A percentile compares a stretch with the other conserved stretches of the same genome.
Conservation (phyloP, 257 asterid genomes). For the Primulina eburnea region DNA sequence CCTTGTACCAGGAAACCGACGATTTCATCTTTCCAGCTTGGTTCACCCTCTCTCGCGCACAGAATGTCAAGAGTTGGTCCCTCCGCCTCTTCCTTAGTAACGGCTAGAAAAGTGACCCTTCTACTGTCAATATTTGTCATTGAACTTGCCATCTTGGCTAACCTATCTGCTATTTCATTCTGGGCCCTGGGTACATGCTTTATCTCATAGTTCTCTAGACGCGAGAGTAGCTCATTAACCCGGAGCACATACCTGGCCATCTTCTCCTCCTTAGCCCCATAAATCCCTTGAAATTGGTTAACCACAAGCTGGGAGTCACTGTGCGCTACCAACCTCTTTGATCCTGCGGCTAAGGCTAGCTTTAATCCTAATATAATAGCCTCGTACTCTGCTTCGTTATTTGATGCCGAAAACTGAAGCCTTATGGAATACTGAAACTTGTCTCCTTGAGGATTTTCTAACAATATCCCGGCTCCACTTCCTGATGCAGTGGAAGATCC, state of each 20-base stretch:
- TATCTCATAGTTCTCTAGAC: background rate
- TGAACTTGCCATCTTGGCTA: background rate
- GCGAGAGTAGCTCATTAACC: background rate
- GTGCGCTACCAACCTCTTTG: background rate
- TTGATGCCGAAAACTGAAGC: too few species aligned
- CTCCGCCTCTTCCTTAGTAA: background rate
- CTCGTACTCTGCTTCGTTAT: too few species aligned
- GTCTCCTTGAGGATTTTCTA: too few species aligned
- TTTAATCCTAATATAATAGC: background rate
- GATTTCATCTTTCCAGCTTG: too few species aligned
- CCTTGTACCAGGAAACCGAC: too few species aligned
- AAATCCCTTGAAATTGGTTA: background rate
- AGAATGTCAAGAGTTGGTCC: background rate
- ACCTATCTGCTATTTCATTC: background rate
- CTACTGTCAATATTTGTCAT: too few species aligned
- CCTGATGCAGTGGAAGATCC: too few species aligned
- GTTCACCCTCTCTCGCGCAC: too few species aligned
- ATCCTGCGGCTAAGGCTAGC: background rate
- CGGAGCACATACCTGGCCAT: background rate
- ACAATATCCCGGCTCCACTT: too few species aligned
- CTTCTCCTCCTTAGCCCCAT: background rate
- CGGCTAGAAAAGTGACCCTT: too few species aligned
- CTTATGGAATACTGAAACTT: too few species aligned
- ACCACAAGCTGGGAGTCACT: background rate
- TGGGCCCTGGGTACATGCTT: background rate